These are phyloP conservation scores for Sindora glabra DNA, from an alignment of 306 rosid genomes.

Conservation along the genomic window DNA sequence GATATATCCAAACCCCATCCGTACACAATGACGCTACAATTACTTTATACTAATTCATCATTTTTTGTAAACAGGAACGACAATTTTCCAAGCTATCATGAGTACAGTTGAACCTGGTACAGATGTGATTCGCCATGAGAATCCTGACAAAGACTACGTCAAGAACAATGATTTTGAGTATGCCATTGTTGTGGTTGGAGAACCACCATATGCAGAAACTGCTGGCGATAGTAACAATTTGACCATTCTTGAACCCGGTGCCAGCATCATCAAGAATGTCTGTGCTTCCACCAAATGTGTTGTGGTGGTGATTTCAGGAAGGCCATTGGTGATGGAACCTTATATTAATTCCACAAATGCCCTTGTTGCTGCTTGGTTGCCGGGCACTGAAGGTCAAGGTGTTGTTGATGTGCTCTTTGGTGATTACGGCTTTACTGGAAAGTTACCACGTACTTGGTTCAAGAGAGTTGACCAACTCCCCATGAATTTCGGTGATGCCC, in stretches of 20 bases:
- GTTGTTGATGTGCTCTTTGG: constrained; percentile 80
- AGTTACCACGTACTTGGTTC: constrained; percentile 92
- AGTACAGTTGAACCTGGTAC: constrained; percentile 64
- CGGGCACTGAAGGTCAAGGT: constrained; percentile 89
- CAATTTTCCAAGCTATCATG: constrained; percentile 60
- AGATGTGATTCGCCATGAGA: constrained; percentile 50
- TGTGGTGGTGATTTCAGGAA: constrained; percentile 66
- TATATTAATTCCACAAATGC: constrained; percentile 57
- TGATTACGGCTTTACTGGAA: constrained; percentile 77
- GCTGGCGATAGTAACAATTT: constrained; percentile 66
- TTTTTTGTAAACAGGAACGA: constrained; percentile 63
- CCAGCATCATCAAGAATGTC: constrained; percentile 51
- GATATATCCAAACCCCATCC: too few species aligned
- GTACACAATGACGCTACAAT: too few species aligned
- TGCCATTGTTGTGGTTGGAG: constrained; percentile 83
- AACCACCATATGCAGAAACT: constrained; percentile 74
- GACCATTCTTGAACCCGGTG: constrained; percentile 68
- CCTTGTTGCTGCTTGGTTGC: constrained; percentile 90
- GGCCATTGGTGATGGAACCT: constrained; percentile 81
- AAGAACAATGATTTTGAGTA: constrained; percentile 61
- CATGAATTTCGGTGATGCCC: constrained; percentile 75
- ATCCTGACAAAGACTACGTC: constrained; percentile 57
- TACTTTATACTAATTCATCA: too few species aligned
- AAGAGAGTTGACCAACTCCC: constrained; percentile 83
- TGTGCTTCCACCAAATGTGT: constrained; percentile 64